A percentile compares a stretch with the other conserved stretches of the same genome.
phyloP scores from a whole-genome alignment of 139 green algal species.

The Haematococcus lacustris region DNA sequence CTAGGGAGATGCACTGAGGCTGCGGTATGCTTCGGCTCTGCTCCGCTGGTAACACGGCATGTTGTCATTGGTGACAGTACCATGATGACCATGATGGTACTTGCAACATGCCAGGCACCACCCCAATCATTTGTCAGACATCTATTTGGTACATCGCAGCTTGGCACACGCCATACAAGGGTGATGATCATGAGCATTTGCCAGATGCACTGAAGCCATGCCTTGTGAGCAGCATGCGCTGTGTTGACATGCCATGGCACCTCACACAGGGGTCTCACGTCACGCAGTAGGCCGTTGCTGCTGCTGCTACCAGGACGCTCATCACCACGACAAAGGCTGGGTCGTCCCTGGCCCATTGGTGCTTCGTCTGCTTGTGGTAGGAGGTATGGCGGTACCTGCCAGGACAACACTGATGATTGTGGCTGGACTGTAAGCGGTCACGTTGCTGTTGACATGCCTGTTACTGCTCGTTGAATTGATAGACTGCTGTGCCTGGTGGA shows the following conservation, averaged over 20 bases:
- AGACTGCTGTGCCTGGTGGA: neutral
- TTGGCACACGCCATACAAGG: too few relatives aligned
- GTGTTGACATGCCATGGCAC: too few relatives aligned
- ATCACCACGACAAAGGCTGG: slow-evolving; percentile 88
- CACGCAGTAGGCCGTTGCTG: slow-evolving; percentile 73
- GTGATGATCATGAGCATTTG: neutral
- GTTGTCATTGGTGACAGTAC: too few relatives aligned
- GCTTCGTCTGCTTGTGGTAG: slow-evolving; percentile 97
- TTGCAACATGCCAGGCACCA: neutral
- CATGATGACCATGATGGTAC: too few relatives aligned
- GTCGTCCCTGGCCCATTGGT: slow-evolving; percentile 95
- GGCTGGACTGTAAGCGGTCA: neutral
- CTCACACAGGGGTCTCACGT: slow-evolving; percentile 38
- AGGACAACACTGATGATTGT: neutral
- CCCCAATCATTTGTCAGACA: neutral
- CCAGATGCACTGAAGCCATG: too few relatives aligned
- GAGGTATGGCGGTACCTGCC: slow-evolving; percentile 88
- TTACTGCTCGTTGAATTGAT: neutral
- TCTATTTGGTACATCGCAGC: too few relatives aligned
- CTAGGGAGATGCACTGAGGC: neutral
- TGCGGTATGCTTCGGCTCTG: neutral
- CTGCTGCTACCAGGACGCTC: slow-evolving; percentile 56
- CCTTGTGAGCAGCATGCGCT: too few relatives aligned
- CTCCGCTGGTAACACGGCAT: too few relatives aligned
- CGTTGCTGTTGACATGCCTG: neutral